Evolutionary conservation across 441 rosid genomes (phyloP).

Genomic region (Melastoma candidum): DNA sequence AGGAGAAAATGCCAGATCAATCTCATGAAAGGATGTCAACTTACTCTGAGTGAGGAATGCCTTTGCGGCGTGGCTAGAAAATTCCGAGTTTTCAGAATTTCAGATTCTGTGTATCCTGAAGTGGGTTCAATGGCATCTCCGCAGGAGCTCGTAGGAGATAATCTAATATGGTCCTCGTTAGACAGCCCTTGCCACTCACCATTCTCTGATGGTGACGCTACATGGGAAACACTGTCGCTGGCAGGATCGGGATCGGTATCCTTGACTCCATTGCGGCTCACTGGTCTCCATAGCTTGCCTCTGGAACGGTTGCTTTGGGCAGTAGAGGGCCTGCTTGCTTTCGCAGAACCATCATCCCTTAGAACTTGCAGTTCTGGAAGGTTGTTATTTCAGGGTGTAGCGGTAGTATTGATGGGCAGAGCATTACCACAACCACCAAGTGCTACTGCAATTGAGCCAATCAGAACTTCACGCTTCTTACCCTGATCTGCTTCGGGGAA

Average conservation of each 20-base stretch:
- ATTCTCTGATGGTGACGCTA: conserved; percentile 13
- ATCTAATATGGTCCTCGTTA: conserved; percentile 24
- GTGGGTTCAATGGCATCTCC: conserved; percentile 1
- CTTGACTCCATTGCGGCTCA: conserved; percentile 49
- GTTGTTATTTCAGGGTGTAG: conserved; percentile 22
- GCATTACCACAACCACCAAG: conserved; percentile 32
- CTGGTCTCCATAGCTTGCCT: conserved; percentile 63
- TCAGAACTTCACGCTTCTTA: conserved; percentile 49
- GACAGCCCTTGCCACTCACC: conserved; percentile 19
- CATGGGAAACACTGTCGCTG: conserved; percentile 27
- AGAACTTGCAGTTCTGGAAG: conserved; percentile 26
- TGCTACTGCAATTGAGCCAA: conserved; percentile 75
- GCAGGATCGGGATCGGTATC: conserved; percentile 22
- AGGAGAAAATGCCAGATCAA: not conserved
- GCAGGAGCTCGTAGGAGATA: conserved; percentile 6
- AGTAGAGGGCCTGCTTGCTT: conserved; percentile 24
- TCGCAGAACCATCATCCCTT: conserved; percentile 33
- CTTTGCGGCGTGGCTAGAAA: conserved; percentile 49
- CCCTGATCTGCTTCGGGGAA: conserved; percentile 32
- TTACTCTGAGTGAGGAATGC: conserved; percentile 77
- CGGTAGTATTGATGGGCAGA: conserved; percentile 25
- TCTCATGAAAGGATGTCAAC: conserved; percentile 8
- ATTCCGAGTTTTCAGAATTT: conserved; percentile 24
- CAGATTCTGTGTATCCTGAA: conserved; percentile 10
- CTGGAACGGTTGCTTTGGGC: conserved; percentile 28